Evolutionary conservation across 257 asterid species (phyloP).

Genomic region (Solanum piurae): DNA sequence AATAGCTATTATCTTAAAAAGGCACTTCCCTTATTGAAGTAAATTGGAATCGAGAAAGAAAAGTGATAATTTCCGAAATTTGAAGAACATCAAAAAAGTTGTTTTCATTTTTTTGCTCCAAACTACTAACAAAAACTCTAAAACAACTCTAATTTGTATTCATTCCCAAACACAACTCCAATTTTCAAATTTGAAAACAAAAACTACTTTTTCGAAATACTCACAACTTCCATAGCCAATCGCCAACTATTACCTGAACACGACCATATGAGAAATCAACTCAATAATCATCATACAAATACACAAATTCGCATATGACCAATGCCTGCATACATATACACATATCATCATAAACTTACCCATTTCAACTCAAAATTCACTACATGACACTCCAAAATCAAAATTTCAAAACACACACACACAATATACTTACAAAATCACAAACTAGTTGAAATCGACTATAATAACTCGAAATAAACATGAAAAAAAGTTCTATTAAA

Average conservation of each 20-base stretch:
- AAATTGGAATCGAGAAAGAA: neutral
- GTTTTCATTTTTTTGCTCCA: neutral
- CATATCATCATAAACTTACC: neutral
- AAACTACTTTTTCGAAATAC: neutral
- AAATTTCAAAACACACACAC: neutral
- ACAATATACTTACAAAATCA: neutral
- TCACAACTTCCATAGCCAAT: neutral
- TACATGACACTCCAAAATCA: neutral
- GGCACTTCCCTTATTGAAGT: neutral
- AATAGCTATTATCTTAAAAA: neutral
- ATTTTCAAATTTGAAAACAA: neutral
- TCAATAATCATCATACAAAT: neutral
- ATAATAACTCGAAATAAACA: neutral
- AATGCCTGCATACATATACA: neutral
- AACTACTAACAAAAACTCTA: neutral
- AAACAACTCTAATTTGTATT: neutral
- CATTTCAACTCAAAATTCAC: neutral
- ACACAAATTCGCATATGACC: neutral
- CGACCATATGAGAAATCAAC: neutral
- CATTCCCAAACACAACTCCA: neutral
- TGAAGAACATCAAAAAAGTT: neutral
- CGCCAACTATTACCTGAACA: neutral
- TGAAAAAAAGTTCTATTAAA: too few species aligned
- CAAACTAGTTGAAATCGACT: neutral
- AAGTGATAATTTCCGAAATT: neutral